A percentile compares a stretch with the other conserved stretches of the same genome.
phyloP scores from a whole-genome alignment of 352 stramenopile genomes.

The Elongisporangium anandrum region DNA sequence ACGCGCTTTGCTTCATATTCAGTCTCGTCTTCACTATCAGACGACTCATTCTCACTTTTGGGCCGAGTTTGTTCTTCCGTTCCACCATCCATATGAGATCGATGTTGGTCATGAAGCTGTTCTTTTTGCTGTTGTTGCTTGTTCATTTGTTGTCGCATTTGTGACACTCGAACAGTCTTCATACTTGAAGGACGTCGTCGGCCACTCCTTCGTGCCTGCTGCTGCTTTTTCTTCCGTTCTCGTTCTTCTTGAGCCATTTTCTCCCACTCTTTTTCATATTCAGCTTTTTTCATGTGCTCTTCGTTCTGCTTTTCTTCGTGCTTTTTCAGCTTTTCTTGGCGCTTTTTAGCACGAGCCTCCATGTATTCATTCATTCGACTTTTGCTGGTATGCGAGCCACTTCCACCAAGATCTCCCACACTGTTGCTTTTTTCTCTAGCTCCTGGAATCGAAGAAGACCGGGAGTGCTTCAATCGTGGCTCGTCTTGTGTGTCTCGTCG shows the following conservation, averaged over 20 bases:
- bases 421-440: constrained; percentile 39
- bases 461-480: constrained; percentile 12
- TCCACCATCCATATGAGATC: constrained; percentile 22
- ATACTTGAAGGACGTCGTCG: constrained; percentile 70
- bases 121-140: constrained; percentile 61
- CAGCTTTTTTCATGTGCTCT: constrained; percentile 74
- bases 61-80: constrained; percentile 25
- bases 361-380: constrained; percentile 90
- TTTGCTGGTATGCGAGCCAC: constrained; percentile 28
- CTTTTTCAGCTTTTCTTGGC: constrained; percentile 72
- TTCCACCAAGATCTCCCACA: constrained; percentile 20
- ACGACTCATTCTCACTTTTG: constrained; percentile 48
- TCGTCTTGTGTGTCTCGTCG: constrained; percentile 20
- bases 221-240: constrained; percentile 77
- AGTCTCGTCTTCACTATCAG: constrained; percentile 45
- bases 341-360: constrained; percentile 73
- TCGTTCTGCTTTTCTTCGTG: constrained; percentile 68
- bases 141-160: constrained; percentile 83
- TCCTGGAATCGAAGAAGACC: constrained; percentile 31
- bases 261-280: constrained; percentile 88
- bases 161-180: constrained; percentile 79
- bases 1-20: constrained; percentile 22
- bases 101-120: constrained; percentile 18
- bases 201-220: constrained; percentile 58
- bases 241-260: constrained; percentile 85